Base-by-base conservation (phyloP, 768 basidiomycete genomes). In the Mrakia blollopis region DNA sequence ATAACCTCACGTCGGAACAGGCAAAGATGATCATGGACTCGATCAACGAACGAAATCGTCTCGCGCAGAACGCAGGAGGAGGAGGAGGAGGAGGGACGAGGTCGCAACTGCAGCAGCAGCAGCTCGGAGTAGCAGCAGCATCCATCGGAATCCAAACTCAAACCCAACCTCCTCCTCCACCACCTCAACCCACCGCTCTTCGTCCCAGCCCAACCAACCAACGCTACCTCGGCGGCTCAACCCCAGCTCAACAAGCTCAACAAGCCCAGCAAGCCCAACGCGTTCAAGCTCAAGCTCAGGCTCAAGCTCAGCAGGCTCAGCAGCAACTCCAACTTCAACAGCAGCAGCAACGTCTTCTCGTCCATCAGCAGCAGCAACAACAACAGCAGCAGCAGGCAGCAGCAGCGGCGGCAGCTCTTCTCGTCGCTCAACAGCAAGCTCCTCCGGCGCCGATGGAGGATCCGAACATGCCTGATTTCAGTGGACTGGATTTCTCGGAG, bases 1-100 rank as follows among this genome's bases (percentile, higher is more conserved):
- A 68, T 16, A 44, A 41, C 16, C 65, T 68, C 39, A 68, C 65
- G 35, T 68, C 65, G 37, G 65, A 68, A 16, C 65, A 68, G 35
- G 65, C 65, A 4, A 37, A 39, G 35, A n/a, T 11, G 35, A 35
- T 68, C 65, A 39, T 68, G 37, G 65, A 68, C 35, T 39, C 35
- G 65, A 35, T 68, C 37, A 68, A 68, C 65, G 35, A 39, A 25
- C 18, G 39, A 25, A 68, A 68, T 23, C 23, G 65, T 21, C 28
- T 65, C 63, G 32, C 63, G 5, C 11, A 65, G 7, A 30, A 65
- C 63, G 37, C n/a, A n/a, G 60, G 60, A 21, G 62, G 39, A 67
- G 65, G 57, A 16, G 61, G 61, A 23, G 61, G 25, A n/a, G 62
- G 65, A 68, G 65, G n/a, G n/a, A n/a, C 35, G 11, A 37, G 37